These are phyloP conservation scores for Emiliania huxleyi DNA, from an alignment of 78 protist species.

Conservation along the genomic window DNA sequence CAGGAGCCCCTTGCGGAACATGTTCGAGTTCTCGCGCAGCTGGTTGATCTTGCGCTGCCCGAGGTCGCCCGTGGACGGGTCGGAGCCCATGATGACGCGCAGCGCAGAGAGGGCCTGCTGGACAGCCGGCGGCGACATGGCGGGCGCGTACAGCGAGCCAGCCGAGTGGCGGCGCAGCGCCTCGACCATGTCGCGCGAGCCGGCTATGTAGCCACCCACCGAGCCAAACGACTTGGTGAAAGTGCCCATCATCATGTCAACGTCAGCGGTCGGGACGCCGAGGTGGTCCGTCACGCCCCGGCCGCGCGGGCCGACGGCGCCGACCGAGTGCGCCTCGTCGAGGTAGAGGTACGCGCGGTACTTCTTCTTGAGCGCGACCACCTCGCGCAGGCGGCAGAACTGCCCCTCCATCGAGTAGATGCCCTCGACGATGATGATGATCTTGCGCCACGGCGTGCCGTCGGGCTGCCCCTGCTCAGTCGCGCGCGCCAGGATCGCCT, in stretches of 20 bases:
- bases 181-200: not conserved
- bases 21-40: conserved; percentile 73
- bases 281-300: conserved; percentile 90
- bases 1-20: conserved; percentile 66
- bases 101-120: conserved; percentile 57
- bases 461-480: conserved; percentile 90
- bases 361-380: conserved; percentile 87
- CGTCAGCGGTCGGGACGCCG: conserved; percentile 77
- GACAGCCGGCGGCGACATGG: conserved; percentile 71
- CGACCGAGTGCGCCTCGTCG: conserved; percentile 99
- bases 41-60: conserved; percentile 24
- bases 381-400: conserved; percentile 68
- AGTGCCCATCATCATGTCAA: conserved; percentile 99
- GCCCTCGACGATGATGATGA: conserved; percentile 92
- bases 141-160: conserved; percentile 67
- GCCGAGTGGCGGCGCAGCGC: conserved; percentile 34
- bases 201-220: conserved; percentile 34
- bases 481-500: conserved; percentile 66
- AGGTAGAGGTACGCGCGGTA: conserved; percentile 88
- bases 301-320: conserved; percentile 94
- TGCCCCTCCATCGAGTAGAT: conserved; percentile 98
- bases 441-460: conserved; percentile 86
- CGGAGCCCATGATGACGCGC: conserved; percentile 37
- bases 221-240: conserved; percentile 94
- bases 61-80: not conserved